Evolutionary conservation across 768 basidiomycete genomes (phyloP), one percentile per base, ranked within the genome.

Genomic region (Kwoniella mangroviensis): DNA sequence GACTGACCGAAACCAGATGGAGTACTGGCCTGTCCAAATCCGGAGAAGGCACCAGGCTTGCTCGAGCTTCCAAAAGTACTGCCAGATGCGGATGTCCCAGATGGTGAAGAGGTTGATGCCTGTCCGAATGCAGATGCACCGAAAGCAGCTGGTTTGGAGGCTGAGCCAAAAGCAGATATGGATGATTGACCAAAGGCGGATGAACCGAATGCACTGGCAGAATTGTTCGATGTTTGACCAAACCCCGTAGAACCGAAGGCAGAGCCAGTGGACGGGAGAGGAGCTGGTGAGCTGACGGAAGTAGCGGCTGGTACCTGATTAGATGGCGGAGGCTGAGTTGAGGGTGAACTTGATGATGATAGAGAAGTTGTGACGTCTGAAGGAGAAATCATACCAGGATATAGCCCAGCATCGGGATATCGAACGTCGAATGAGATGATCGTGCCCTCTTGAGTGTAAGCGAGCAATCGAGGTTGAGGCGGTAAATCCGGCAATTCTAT

Each of bases 361-460:
- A 17, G 5, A 21, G 63, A 17, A 17, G 19, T 56, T 13, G 73
- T 11, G 13, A 79, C 70, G 52, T 75, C 75, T 43, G 60, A 61
- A 19, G 71, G 77, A 15, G n/a, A 45, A 34, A 81, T 61, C 81
- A 83, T 83, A 0, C 77, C 79, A 0, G 70, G 74, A 70, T 83
- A 84, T 19, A 34, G 21, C 3, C 73, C 78, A 1, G 52, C 78
- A 4, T 70, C 64, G 10, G 76, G 67, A 63, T 83, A 82, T 49
- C 70, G 61, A 3, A 85, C 69, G 28, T 81, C 69, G 78, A 83
- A 85, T 2, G 74, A 75, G 4, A 82, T 78, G 42, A 85, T 67
- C 7, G 81, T 71, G 9, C 84, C 84, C 26, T 84, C 81, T 66
- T 81, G 82, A 21, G 82, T 84, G 45, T 79, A 80, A 4, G 78